These are phyloP conservation scores for Moesziomyces sp. DNA, from an alignment of 1,284 basidiomycete species.

Conservation along the genomic window DNA sequence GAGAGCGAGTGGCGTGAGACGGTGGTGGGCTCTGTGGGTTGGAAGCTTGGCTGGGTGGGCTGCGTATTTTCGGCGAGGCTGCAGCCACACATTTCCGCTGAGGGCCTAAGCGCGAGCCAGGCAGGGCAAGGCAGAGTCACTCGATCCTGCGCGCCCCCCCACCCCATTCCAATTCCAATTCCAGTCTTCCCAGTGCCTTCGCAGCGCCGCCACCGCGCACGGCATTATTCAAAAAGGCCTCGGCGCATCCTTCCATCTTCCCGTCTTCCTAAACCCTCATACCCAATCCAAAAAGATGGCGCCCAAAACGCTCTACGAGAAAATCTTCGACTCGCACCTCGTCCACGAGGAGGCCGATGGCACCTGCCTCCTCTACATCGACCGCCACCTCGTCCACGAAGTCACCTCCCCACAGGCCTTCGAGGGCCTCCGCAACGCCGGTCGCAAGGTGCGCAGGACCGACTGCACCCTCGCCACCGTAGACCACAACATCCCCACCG, in stretches of 20 bases:
- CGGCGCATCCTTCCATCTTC: background rate
- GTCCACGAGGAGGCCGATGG: constrained; percentile 61
- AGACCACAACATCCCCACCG: constrained; percentile 67
- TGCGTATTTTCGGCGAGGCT: constrained; percentile 25
- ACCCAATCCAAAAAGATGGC: constrained; percentile 32
- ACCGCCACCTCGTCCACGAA: constrained; percentile 66
- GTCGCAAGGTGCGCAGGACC: constrained; percentile 58
- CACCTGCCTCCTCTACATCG: constrained; percentile 65
- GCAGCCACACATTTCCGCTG: constrained; percentile 18
- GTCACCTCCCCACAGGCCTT: constrained; percentile 67
- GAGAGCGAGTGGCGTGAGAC: constrained; percentile 1
- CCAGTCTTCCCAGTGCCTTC: too few relatives aligned
- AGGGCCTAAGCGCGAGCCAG: constrained; percentile 18
- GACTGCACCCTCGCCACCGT: constrained; percentile 67
- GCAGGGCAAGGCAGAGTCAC: constrained; percentile 3
- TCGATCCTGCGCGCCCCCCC: background rate
- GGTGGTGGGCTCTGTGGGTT: too few relatives aligned
- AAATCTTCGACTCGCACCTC: constrained; percentile 65
- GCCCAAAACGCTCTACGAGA: constrained; percentile 62
- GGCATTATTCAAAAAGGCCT: constrained; percentile 4
- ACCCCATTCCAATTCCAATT: too few relatives aligned
- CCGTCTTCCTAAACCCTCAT: constrained; percentile 3
- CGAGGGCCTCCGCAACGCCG: constrained; percentile 63
- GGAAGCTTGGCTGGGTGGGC: background rate
- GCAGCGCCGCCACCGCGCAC: too few relatives aligned